Evolutionary conservation across 2,329 filamentous ascomycete species (phyloP).

Genomic region (Mollisiaceae sp.): DNA sequence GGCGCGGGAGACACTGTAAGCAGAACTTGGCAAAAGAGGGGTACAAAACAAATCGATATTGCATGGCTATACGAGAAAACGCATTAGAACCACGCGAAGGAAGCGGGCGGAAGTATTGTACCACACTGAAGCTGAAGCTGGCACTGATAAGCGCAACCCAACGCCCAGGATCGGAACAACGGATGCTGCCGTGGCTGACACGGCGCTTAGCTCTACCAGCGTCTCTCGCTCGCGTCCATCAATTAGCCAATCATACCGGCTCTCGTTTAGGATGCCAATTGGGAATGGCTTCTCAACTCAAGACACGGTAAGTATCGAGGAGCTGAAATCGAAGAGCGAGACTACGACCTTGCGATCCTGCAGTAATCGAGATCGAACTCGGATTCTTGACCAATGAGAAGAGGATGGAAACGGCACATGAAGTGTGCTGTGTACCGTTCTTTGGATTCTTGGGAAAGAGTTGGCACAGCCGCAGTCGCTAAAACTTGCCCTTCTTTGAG

Average conservation of each 20-base stretch:
- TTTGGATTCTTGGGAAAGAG: too few species aligned
- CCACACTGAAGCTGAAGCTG: background rate
- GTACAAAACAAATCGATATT: background rate
- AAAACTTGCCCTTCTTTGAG: too few species aligned
- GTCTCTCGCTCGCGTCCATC: background rate
- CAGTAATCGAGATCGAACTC: too few species aligned
- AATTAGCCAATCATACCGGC: too few species aligned
- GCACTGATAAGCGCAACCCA: background rate
- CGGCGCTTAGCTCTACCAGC: background rate
- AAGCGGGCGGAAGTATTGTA: background rate
- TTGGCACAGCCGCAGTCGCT: too few species aligned
- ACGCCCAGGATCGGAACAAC: background rate
- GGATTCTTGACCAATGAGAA: too few species aligned
- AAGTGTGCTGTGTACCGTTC: too few species aligned
- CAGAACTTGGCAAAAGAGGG: background rate
- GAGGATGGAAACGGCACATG: too few species aligned
- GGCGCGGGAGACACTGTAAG: constrained; percentile 1
- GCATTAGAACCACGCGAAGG: background rate
- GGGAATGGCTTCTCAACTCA: too few species aligned
- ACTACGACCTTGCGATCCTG: too few species aligned
- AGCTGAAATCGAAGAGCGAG: too few species aligned
- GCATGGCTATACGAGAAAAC: background rate
- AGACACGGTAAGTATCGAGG: too few species aligned
- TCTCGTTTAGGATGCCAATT: background rate
- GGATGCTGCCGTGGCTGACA: constrained; percentile 2